Base-by-base conservation (phyloP, 2,329 filamentous ascomycete genomes). In the Aspergillus sergii region DNA sequence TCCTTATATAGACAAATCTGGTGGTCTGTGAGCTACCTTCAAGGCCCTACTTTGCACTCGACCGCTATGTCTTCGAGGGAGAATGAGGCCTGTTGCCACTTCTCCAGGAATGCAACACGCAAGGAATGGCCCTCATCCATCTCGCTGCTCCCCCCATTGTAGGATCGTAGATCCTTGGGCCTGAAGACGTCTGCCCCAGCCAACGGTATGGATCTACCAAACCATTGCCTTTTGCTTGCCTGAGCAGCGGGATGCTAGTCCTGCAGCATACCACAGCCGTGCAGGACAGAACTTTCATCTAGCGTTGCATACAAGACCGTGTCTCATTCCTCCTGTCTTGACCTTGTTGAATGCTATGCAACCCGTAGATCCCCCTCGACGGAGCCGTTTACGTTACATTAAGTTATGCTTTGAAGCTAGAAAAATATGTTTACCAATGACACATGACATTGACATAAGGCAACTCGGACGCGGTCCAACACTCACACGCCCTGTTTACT, bases 1-100 rank as follows among this genome's bases (percentile, higher is more conserved):
- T 66, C 64, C 67, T 72, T 78, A 74, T 78, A 78, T 78, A 78
- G 70, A 73, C 64, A 59, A 64, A 26, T 46, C 62, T 65, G 64
- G 69, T 63, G 72, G 69, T 68, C 66, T 69, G 64, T 64, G 66
- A 63, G 60, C 62, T 36, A 55, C 51, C 45, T 34, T 30, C 57
- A 64, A 56, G 57, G 54, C 58, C 55, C 51, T 50, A 23, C 58
- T 48, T 65, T 56, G 57, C 53, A 26, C 21, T 26, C 32, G 6
- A 54, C 16, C 28, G 21, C n/a, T 26, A 41, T 46, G 26, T 50
- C 21, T 48, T 39, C 23, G 23, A 39, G 53, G 57, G 34, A 8
- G 26, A 63, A 61, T 64, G 64, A 59, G 53, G 56, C 65, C 63
- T 59, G 39, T 60, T 36, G 30, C 50, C 34, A n/a, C 53, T 51